Evolutionary conservation across 2,329 filamentous ascomycete species (phyloP).

Genomic region (Acrocalymma vagum): DNA sequence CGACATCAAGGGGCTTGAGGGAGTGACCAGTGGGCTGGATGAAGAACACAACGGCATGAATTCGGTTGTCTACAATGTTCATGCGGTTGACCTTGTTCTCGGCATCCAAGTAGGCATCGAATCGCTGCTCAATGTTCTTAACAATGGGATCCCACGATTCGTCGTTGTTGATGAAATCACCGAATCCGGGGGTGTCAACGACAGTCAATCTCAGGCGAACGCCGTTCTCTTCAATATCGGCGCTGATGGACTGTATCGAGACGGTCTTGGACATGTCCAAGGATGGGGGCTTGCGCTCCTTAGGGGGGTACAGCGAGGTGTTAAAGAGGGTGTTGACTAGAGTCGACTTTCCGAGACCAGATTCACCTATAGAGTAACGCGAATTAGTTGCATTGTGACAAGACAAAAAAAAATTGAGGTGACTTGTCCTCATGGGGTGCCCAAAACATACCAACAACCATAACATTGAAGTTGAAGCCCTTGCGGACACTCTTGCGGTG

Average conservation of each 20-base stretch:
- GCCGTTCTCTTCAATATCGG: constrained; percentile 92
- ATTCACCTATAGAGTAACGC: too few relatives aligned
- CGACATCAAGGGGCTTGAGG: constrained; percentile 96
- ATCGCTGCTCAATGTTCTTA: constrained; percentile 99
- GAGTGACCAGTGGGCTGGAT: constrained; percentile 99
- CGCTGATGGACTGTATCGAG: constrained; percentile 63
- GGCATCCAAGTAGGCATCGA: constrained; percentile 96
- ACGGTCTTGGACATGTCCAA: constrained; percentile 92
- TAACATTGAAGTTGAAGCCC: constrained; percentile 99
- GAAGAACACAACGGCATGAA: constrained; percentile 99
- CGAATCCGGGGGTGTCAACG: constrained; percentile 96
- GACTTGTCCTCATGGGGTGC: too few relatives aligned
- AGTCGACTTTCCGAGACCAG: constrained; percentile 97
- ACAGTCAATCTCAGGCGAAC: constrained; percentile 96
- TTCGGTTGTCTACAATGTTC: constrained; percentile 99
- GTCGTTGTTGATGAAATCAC: constrained; percentile 99
- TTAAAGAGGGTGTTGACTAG: constrained; percentile 99
- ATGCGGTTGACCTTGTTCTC: constrained; percentile 99
- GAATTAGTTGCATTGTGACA: too few relatives aligned
- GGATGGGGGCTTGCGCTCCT: constrained; percentile 97
- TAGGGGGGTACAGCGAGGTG: constrained; percentile 97
- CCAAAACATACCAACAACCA: constrained; percentile 97
- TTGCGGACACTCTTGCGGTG: constrained; percentile 99
- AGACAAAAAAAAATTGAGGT: too few relatives aligned
- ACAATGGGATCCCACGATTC: constrained; percentile 99